Evolutionary conservation across 148 eudicot species (phyloP).

Genomic region (Dianthus caryophyllus): DNA sequence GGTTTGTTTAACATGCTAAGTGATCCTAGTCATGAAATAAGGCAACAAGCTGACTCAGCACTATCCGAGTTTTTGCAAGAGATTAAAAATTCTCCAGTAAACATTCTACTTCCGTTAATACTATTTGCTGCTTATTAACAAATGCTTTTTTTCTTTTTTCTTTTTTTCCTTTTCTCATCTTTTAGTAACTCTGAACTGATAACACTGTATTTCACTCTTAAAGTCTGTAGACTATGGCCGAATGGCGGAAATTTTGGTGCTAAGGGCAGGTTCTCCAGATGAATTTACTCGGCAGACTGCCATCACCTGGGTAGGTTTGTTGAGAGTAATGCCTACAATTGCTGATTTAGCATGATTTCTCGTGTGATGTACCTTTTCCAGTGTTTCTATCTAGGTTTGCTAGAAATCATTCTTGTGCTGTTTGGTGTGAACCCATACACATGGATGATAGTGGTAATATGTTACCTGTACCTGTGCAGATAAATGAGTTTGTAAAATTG

Average conservation of each 20-base stretch:
- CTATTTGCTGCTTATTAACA: neutral
- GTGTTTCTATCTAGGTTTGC: slow-evolving; percentile 4
- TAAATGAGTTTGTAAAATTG: slow-evolving; percentile 93
- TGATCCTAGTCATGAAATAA: slow-evolving; percentile 90
- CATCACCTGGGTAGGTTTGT: slow-evolving; percentile 82
- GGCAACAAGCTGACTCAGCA: slow-evolving; percentile 99
- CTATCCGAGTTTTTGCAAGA: slow-evolving; percentile 97
- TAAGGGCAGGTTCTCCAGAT: slow-evolving; percentile 84
- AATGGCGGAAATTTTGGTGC: slow-evolving; percentile 97
- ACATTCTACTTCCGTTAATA: slow-evolving; percentile 21
- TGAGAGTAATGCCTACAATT: neutral
- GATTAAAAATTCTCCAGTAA: slow-evolving; percentile 94
- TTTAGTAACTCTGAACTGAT: slow-evolving; percentile 31
- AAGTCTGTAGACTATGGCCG: slow-evolving; percentile 99
- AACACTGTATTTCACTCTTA: slow-evolving; percentile 35
- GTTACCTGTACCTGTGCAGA: slow-evolving; percentile 54
- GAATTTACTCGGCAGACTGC: slow-evolving; percentile 95
- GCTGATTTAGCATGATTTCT: no score
- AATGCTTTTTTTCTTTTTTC: no score
- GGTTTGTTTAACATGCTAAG: slow-evolving; percentile 98
- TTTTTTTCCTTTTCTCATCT: neutral
- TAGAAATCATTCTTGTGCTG: slow-evolving; percentile 7
- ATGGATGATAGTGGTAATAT: neutral
- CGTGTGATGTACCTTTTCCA: no score
- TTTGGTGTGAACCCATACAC: slow-evolving; percentile 6